phyloP scores from a whole-genome alignment of 441 rosid species.

The Raphanus hybrid region DNA sequence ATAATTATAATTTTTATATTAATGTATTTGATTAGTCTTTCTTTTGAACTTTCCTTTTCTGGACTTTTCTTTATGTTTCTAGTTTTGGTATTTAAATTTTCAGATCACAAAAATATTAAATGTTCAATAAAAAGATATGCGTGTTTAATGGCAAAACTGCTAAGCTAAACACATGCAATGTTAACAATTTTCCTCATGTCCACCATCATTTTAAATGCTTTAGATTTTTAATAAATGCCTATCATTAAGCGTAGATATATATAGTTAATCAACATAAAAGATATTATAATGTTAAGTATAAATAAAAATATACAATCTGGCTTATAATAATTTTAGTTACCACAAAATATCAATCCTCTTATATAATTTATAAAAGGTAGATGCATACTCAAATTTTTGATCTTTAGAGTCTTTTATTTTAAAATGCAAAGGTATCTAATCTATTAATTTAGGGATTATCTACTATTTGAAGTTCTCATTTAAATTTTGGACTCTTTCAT shows the following conservation, averaged over 20 bases:
- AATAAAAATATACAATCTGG: neutral
- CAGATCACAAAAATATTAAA: neutral
- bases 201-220: constrained; percentile 6
- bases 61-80: neutral
- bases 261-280: neutral
- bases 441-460: too few species aligned
- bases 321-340: neutral
- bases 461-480: too few species aligned
- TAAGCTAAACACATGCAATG: neutral
- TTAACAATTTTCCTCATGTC: neutral
- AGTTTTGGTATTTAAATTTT: neutral
- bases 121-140: neutral
- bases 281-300: neutral
- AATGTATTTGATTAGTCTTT: neutral
- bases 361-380: neutral
- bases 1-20: neutral
- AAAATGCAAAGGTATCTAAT: neutral
- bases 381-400: neutral
- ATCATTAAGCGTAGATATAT: neutral
- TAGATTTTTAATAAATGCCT: neutral
- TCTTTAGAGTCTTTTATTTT: neutral
- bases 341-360: neutral
- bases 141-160: constrained; percentile 12
- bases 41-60: neutral
- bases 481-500: too few species aligned